Evolutionary conservation across 2,329 filamentous ascomycete genomes (phyloP).

Genomic region (Zymoseptoria ardabiliae): DNA sequence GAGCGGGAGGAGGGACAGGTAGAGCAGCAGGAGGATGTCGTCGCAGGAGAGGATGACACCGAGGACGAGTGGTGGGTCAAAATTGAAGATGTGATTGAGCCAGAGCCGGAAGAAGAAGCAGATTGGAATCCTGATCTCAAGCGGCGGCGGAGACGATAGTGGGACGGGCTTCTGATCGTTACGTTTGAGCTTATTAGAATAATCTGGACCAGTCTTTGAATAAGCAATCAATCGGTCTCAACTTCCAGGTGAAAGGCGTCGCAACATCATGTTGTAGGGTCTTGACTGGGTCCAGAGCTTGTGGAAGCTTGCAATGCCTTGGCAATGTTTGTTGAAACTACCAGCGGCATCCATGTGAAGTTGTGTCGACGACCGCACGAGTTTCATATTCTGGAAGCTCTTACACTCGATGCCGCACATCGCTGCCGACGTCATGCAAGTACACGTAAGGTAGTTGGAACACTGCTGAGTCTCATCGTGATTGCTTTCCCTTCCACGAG

Average conservation of each 20-base stretch:
- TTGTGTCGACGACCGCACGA: not conserved
- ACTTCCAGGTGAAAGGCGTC: not conserved
- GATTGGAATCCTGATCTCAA: conserved; percentile 12
- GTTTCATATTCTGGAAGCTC: not conserved
- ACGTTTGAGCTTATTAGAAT: not conserved
- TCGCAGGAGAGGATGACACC: conserved; percentile 1
- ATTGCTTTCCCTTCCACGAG: not conserved
- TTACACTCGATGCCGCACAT: not conserved
- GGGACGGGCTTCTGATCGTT: not conserved
- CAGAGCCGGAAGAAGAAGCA: conserved; percentile 1
- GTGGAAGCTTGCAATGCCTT: not conserved
- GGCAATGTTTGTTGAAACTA: not conserved
- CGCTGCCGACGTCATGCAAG: not conserved
- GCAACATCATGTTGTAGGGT: not conserved
- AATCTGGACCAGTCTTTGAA: not conserved
- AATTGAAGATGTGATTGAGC: conserved; percentile 7
- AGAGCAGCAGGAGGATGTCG: not conserved
- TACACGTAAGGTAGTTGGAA: not conserved
- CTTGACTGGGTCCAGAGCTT: not conserved
- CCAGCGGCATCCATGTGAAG: not conserved
- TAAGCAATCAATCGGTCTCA: not conserved
- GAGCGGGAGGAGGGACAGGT: conserved; percentile 4
- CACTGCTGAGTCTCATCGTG: not conserved
- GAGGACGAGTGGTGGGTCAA: conserved; percentile 9
- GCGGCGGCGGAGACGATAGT: conserved; percentile 12